Evolutionary conservation across 176 grass and related monocot species (phyloP), one percentile per base, ranked within the genome.

Genomic region (Juncus inflexus): DNA sequence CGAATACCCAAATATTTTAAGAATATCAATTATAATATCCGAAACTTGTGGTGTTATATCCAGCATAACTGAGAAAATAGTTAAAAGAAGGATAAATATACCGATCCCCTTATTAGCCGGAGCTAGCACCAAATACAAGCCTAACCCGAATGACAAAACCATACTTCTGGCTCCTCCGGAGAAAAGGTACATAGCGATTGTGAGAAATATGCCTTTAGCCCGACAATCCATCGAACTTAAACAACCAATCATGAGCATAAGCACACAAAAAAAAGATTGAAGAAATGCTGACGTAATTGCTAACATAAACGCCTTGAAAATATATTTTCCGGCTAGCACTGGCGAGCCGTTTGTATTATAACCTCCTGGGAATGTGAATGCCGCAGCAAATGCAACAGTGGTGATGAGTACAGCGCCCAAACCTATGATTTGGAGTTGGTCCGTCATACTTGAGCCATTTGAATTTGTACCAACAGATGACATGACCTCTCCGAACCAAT

Each of bases 331-430:
- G 10, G 50, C 66, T 2, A 69, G 37, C 37, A 69, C 3, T 7
- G 66, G 66, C 7, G n/a, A 40, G 35, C 66, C 66, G 10, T 56
- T 0, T 0, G 52, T 35, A 35, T 57, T 15, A 10, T 56, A 69
- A 56, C 66, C 51, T 69, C 66, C 66, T 0, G 52, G 66, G 0
- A 40, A 1, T 69, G 66, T 42, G 51, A 69, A 69, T 19, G 51
- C 52, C 0, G 36, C 66, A 12, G 66, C n/a, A 42, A 69, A 69
- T 41, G 66, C 3, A 39, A 56, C 35, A 8, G 51, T 69, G 37
- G 66, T 56, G 2, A 69, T 56, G 5, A 69, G 37, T 9, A 69
- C 66, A 2, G 66, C 6, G 5, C 66, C 52, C 3, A 69, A 35
- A 10, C 66, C 66, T 10, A 57, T 42, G 3, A 69, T 3, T 57